Conservation (phyloP, 805 yeast species). For the Middelhovenomyces tepae region DNA sequence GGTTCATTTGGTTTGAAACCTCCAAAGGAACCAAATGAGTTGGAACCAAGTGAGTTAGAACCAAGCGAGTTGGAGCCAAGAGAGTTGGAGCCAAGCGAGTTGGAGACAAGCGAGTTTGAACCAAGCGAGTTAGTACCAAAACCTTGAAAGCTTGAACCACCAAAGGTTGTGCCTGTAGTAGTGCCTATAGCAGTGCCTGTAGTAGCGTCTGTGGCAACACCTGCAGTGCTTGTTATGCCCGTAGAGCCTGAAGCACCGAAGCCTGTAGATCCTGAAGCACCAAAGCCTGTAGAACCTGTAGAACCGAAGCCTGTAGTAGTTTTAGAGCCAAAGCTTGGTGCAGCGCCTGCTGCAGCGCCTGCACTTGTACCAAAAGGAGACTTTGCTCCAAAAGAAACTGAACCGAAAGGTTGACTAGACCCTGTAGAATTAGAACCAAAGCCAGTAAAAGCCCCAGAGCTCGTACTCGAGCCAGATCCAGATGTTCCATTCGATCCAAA, state of each 20-base stretch:
- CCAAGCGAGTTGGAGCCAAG: not conserved
- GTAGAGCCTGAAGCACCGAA: conserved; percentile 1
- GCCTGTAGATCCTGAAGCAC: conserved; percentile 18
- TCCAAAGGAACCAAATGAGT: not conserved
- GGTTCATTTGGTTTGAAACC: conserved; percentile 1
- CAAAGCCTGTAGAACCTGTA: not conserved
- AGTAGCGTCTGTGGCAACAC: conserved; percentile 1
- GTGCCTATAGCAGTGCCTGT: conserved; percentile 3
- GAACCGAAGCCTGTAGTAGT: conserved; percentile 6
- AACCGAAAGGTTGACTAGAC: not conserved
- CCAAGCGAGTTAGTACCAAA: conserved; percentile 2
- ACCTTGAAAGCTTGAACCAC: conserved; percentile 1
- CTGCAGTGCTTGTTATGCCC: too few species aligned
- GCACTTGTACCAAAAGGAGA: too few species aligned
- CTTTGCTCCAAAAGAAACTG: too few species aligned
- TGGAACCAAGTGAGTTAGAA: conserved; percentile 4
- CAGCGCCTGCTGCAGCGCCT: conserved; percentile 4
- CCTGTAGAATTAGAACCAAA: not conserved
- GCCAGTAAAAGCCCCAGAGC: not conserved
- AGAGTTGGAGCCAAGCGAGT: not conserved
- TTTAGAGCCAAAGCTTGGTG: conserved; percentile 1
- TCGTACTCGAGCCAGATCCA: not conserved
- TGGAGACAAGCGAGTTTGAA: not conserved
- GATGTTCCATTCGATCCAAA: not conserved
- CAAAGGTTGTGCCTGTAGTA: conserved; percentile 4